Conservation (phyloP, 257 asterid species). For the Capsicum baccatum region DNA sequence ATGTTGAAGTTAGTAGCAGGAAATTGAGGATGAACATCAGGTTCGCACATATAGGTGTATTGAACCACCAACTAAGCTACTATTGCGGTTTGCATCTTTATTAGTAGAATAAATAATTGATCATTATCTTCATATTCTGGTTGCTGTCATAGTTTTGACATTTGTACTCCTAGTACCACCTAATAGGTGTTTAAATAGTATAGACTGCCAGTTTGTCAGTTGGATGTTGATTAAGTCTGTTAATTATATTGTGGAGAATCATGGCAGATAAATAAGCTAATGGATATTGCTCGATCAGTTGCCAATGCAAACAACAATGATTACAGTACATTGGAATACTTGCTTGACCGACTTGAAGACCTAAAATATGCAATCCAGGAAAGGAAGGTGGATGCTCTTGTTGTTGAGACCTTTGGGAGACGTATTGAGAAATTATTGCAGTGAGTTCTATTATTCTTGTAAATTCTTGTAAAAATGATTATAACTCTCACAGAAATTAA, state of each 20-base stretch:
- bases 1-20: slow-evolving; percentile 23
- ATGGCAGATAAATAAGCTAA: slow-evolving; percentile 76
- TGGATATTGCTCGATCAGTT: slow-evolving; percentile 80
- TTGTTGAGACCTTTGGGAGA: slow-evolving; percentile 96
- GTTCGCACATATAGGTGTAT: neutral
- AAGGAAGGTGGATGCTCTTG: slow-evolving; percentile 97
- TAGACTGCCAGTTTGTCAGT: neutral
- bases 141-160: neutral
- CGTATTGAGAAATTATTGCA: slow-evolving; percentile 93
- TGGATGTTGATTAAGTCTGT: slow-evolving; percentile 26
- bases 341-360: slow-evolving; percentile 81
- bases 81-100: neutral
- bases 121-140: neutral
- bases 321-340: slow-evolving; percentile 76
- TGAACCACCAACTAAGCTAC: slow-evolving; percentile 25
- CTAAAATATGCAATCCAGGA: slow-evolving; percentile 85
- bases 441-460: slow-evolving; percentile 58
- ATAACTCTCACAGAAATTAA: neutral
- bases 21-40: slow-evolving; percentile 9
- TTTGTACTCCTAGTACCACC: slow-evolving; percentile 15
- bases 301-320: slow-evolving; percentile 66
- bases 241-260: slow-evolving; percentile 46
- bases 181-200: neutral
- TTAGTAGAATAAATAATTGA: slow-evolving; percentile 1
- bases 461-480: slow-evolving; percentile 5